Evolutionary conservation across 257 asterid genomes (phyloP).

Genomic region (Solanum boliviense): DNA sequence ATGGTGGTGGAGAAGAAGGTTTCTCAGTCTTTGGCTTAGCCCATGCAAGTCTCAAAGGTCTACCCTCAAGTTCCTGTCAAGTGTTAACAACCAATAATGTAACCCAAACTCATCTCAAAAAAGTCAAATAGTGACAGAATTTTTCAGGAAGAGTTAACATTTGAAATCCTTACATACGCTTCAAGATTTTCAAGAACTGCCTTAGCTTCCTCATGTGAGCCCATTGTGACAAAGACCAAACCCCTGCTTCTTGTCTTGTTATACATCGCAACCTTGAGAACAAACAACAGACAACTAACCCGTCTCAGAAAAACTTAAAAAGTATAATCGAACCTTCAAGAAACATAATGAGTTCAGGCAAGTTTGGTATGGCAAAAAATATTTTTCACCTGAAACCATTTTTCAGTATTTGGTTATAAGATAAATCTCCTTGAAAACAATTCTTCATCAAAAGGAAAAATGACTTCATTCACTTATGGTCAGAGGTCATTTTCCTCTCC

Average conservation of each 20-base stretch:
- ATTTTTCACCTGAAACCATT: not conserved
- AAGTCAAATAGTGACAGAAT: not conserved
- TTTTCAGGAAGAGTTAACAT: not conserved
- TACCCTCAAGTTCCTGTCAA: constrained; percentile 65
- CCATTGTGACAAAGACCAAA: constrained; percentile 81
- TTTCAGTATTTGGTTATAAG: not conserved
- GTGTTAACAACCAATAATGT: not conserved
- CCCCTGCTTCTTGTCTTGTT: constrained; percentile 81
- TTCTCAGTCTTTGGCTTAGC: constrained; percentile 57
- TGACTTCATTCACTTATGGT: not conserved
- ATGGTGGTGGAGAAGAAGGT: constrained; percentile 21
- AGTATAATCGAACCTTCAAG: not conserved
- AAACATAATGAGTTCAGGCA: not conserved
- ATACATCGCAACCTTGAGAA: constrained; percentile 62
- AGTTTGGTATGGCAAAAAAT: not conserved
- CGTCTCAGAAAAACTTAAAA: constrained; percentile 1
- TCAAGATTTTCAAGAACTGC: constrained; percentile 58
- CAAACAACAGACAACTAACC: not conserved
- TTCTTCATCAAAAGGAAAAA: not conserved
- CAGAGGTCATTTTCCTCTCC: not conserved
- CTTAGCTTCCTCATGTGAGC: constrained; percentile 70
- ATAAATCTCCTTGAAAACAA: not conserved
- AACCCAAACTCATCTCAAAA: not conserved
- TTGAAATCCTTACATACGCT: constrained; percentile 37
- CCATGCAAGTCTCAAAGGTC: constrained; percentile 70